Evolutionary conservation across 1,284 basidiomycete genomes (phyloP), one percentile per base, ranked within the genome.

Genomic region (Veloboletus limbatus): DNA sequence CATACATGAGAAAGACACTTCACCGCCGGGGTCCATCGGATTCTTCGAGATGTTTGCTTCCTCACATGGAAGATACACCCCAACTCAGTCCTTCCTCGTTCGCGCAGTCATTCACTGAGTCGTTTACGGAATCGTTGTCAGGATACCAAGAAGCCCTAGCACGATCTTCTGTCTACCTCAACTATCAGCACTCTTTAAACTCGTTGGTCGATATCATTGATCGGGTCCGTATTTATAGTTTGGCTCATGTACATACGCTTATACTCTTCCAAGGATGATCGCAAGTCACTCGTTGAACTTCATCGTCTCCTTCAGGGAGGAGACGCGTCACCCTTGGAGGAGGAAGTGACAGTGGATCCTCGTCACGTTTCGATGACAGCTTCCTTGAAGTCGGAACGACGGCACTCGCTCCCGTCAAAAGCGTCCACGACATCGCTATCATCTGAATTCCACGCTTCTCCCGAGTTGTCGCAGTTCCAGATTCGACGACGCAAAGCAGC

Each of bases 181-280:
- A 88, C 54, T 89, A 87, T 58, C 80, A 87, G 47, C 79, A 85
- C 52, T 90, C 88, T 22, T 66, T 90, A 48, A 82, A 84, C 54
- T 88, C 87, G 17, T 69, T 90, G 43, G 74, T 77, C 48, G 85
- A 88, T 57, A 88, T 90, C 52, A 72, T 89, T 32, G 83, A 88
- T 61, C 71, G 82, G 55, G 88, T 89, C 62, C 51, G 80, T 73
- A 25, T 40, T 38, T 43, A 21, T 48, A 21, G 13, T 30, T 11
- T 43, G 21, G n/a, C 35, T 9, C 31, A 13, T 36, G 30, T 42
- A 3, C 17, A 17, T 11, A 25, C 11, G 48, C 48, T 54, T 11
- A 50, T 36, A 21, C 49, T 37, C 36, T 50, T 25, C 31, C 40
- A 56, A 88, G 86, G 86, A 88, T 55, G 87, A 90, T 60, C 75